A percentile compares a stretch with the other conserved stretches of the same genome.
phyloP scores from a whole-genome alignment of 768 basidiomycete species.

The Lactarius sanguifluus region DNA sequence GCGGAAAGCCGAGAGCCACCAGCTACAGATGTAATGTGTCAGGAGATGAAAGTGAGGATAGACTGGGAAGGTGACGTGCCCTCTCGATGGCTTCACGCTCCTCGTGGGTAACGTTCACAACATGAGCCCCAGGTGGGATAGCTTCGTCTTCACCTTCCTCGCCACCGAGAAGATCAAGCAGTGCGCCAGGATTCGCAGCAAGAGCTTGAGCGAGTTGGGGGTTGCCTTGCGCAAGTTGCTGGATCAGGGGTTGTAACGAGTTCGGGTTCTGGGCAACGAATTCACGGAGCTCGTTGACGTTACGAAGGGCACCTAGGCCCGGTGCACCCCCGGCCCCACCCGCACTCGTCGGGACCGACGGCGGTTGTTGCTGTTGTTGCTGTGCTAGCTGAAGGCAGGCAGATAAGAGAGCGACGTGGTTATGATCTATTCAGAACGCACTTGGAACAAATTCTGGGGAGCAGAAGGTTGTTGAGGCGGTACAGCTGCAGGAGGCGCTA shows the following conservation, averaged over 20 bases:
- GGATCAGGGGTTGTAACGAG: conserved; percentile 74
- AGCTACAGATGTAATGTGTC: conserved; percentile 50
- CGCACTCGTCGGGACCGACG: conserved; percentile 36
- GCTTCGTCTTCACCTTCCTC: conserved; percentile 43
- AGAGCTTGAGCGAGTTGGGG: conserved; percentile 72
- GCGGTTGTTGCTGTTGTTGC: conserved; percentile 48
- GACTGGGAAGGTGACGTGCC: conserved; percentile 48
- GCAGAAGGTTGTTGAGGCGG: conserved; percentile 39
- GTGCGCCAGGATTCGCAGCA: conserved; percentile 66
- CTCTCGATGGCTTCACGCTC: conserved; percentile 88
- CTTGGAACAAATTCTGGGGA: conserved; percentile 88
- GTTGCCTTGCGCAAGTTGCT: conserved; percentile 74
- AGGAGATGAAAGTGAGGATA: not conserved
- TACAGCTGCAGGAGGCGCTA: conserved; percentile 39
- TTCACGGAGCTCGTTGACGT: conserved; percentile 47
- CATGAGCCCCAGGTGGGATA: conserved; percentile 50
- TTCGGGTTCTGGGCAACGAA: conserved; percentile 76
- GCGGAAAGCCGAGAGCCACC: conserved; percentile 82
- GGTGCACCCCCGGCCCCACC: conserved; percentile 40
- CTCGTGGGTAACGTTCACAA: conserved; percentile 79
- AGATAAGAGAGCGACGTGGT: conserved; percentile 1
- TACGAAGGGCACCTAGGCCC: conserved; percentile 54
- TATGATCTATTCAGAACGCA: conserved; percentile 35
- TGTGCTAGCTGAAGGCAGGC: conserved; percentile 57
- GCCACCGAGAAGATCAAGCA: conserved; percentile 60